Base-by-base conservation (phyloP, 1,284 basidiomycete species). In the Rhodotorula sp. region DNA sequence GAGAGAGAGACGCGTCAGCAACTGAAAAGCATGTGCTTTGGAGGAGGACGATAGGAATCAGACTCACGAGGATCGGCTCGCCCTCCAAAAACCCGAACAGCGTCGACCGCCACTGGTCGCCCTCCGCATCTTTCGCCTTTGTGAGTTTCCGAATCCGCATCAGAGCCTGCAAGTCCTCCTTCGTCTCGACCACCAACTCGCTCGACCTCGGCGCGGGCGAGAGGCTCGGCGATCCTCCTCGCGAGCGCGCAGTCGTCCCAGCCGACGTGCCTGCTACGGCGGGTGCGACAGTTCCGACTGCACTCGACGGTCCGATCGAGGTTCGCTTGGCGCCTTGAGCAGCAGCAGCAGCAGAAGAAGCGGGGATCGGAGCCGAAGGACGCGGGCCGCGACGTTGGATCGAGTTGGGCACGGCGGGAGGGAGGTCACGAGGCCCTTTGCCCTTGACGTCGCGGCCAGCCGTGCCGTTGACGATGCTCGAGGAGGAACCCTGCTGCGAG, bases 101-200 rank as follows among this genome's bases (percentile, higher is more conserved):
- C 10, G 74, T 62, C 58, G 68, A 63, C 61, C 70, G 26, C 60
- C 51, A 47, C 23, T 67, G 31, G 26, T 65, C 31, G 29, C 58
- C 57, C 5, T 46, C 69, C n/a, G 21, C 62, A 39, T 65, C 62
- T 51, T 31, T 60, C 58, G 61, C 62, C 51, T 57, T 21, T 18
- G 71, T 52, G 29, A 76, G 21, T 59, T 72, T 74, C n/a, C 74
- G 43, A 0, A 76, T 68, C 43, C 64, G 62, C 66, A 64, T 73
- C 20, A 76, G 29, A 46, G 74, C 74, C 66, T 76, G 69, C 48
- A 76, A 54, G 54, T 76, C 74, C n/a, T 76, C 74, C 58, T 70
- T 73, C 14, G 61, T 66, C 49, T 71, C 57, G 47, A 76, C 72
- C 48, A 59, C 56, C 23, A 74, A 31, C 56, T 76, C 74, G 58